A percentile compares a stretch with the other conserved stretches of the same genome.
These are phyloP conservation scores for Fusarium equiseti DNA, from an alignment of 2,329 filamentous ascomycete genomes.

Conservation along the genomic window DNA sequence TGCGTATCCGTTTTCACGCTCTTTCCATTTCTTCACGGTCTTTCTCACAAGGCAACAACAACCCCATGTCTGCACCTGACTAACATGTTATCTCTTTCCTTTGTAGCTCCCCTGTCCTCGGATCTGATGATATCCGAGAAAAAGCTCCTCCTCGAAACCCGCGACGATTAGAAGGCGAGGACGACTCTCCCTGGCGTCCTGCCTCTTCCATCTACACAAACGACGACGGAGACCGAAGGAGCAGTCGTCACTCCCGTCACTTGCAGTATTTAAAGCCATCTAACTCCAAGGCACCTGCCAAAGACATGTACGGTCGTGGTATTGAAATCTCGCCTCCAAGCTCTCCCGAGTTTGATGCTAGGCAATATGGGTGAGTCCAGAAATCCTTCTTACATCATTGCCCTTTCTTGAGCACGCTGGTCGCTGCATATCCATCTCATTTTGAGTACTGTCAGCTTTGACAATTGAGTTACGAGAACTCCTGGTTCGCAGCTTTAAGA, in stretches of 20 bases:
- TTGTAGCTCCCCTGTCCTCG: conserved; percentile 43
- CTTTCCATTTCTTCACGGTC: not conserved
- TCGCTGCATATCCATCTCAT: conserved; percentile 4
- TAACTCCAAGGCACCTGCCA: conserved; percentile 48
- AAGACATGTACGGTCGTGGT: conserved; percentile 51
- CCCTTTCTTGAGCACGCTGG: conserved; percentile 30
- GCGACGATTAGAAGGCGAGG: conserved; percentile 47
- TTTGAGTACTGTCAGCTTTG: conserved; percentile 2
- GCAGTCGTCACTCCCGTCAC: conserved; percentile 30
- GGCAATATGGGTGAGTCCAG: conserved; percentile 57
- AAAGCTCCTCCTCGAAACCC: conserved; percentile 53
- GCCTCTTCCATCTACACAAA: conserved; percentile 66
- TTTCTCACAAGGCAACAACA: conserved; percentile 3
- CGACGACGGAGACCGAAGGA: conserved; percentile 36
- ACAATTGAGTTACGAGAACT: not conserved
- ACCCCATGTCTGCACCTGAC: conserved; percentile 22
- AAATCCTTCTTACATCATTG: not conserved
- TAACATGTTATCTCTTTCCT: conserved; percentile 31
- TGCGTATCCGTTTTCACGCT: not conserved
- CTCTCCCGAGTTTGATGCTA: conserved; percentile 62
- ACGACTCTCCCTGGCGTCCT: conserved; percentile 56
- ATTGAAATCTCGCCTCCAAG: conserved; percentile 68
- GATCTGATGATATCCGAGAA: conserved; percentile 38
- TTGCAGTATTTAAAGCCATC: conserved; percentile 51
- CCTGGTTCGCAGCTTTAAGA: not conserved